Evolutionary conservation across 1,139 yeast species (phyloP), one percentile per base, ranked within the genome.

Genomic region (Blastobotrys buckinghamii): DNA sequence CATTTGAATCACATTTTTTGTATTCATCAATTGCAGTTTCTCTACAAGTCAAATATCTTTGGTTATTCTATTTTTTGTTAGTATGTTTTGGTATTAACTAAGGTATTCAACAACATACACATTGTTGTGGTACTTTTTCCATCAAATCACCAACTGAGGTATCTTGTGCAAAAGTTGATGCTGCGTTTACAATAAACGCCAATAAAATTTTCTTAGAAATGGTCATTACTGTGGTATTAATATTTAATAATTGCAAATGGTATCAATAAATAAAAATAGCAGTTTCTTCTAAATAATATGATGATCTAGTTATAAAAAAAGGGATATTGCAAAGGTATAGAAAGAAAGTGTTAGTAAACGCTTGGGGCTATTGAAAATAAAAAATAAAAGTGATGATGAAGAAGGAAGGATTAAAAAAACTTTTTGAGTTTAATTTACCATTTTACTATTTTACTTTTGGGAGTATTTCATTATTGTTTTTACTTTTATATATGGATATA

Each of bases 1-100:
- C 63, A 19, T 41, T 49, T 17, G 32, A 24, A 30, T 43, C 42
- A 34, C 49, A 39, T 6, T 27, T 34, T 13, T 29, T 42, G 39
- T 22, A 37, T 12, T 41, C 29, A 19, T 37, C 41, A 26, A 29
- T 35, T 15, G 39, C 48, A 6, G 29, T 36, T 15, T 45, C 30
- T 19, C 44, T 38, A 29, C 51, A 48, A 19, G 41, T 46, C 27
- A 45, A 15, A 36, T 49, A 49, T 17, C 33, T 36, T 7, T 39
- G 35, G 17, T 45, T 42, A 27, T 34, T 39, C 51, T 49, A 39
- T 24, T 7, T 27, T 38, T 24, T n/a, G 42, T 22, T 39, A 34
- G 26, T 16, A 22, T 3, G 9, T 22, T 22, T 22, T 22, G 33
- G 36, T 24, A 17, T 16, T n/a, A 16, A 39, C 6, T 24, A 5